These are phyloP conservation scores for Cutaneotrichosporon cavernicola DNA, from an alignment of 1,284 basidiomycete genomes.

Conservation along the genomic window DNA sequence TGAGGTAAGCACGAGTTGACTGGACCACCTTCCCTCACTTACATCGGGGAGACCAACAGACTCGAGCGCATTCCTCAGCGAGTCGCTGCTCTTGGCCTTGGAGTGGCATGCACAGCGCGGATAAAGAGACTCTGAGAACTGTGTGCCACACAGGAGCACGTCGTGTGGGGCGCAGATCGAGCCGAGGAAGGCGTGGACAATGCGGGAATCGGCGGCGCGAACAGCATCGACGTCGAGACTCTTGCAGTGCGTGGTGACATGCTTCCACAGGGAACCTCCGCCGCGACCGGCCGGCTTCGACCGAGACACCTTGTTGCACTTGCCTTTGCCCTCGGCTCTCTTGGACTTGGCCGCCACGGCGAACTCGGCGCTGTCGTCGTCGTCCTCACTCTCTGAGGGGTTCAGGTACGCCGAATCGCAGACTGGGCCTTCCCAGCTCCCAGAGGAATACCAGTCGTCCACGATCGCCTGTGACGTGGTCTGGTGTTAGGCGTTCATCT, in stretches of 20 bases:
- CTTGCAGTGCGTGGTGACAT: background rate
- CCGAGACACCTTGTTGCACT: background rate
- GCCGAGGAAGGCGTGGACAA: slow-evolving; percentile 6
- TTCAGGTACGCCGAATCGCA: background rate
- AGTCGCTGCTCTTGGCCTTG: slow-evolving; percentile 1
- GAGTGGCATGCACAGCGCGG: slow-evolving; percentile 6
- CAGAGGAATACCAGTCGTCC: background rate
- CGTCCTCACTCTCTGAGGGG: background rate
- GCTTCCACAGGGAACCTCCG: background rate
- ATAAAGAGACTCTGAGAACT: background rate
- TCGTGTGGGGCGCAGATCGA: background rate
- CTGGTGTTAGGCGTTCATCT: background rate
- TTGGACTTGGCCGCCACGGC: background rate
- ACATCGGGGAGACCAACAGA: background rate
- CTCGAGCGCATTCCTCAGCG: background rate
- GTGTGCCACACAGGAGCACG: slow-evolving; percentile 1
- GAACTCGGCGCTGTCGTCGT: background rate
- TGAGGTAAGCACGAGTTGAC: background rate
- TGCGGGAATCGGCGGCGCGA: background rate
- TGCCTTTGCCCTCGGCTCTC: background rate
- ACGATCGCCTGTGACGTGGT: background rate
- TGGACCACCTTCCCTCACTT: background rate
- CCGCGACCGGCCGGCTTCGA: background rate
- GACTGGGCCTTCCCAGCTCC: background rate
- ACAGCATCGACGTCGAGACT: slow-evolving; percentile 4